Evolutionary conservation across 257 asterid genomes (phyloP), one percentile per base, ranked within the genome.

Genomic region (Haberlea rhodopensis): DNA sequence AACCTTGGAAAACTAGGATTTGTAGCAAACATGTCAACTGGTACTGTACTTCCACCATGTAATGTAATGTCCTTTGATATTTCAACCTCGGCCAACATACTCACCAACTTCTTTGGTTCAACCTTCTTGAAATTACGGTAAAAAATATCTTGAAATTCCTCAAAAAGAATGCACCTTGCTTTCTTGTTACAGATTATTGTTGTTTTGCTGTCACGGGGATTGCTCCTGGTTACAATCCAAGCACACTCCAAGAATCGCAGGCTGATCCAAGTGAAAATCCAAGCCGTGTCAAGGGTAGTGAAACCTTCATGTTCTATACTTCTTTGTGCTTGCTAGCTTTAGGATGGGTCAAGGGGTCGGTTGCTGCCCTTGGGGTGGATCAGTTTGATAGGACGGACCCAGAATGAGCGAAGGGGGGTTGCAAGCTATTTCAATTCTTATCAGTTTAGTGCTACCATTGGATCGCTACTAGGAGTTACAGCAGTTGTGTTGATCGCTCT

Each of bases 311-410:
- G 80, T 82, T 85, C 26, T 80, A 80, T 24, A 22, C 70, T 8
- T 83, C 84, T 49, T 37, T 80, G 11, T 75, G 76, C 48, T 62
- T 81, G 40, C 57, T 82, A 43, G 92, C 81, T n/a, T 53, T 80
- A 27, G 92, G 92, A 3, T 76, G 91, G 21, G 86, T 82, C 0
- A 80, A 81, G 53, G 91, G 88, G 9, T 79, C 85, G 0, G 16
- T 78, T 11, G 75, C 85, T 57, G 82, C 88, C 29, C 75, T 80
- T 19, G 86, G 87, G 1, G 91, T 85, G 1, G 88, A 82, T 53
- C 91, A n/a, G n/a, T n/a, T n/a, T n/a, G n/a, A n/a, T n/a, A n/a
- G 48, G 48, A 40, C 48, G 18, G 48, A 40, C n/a, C n/a, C n/a
- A n/a, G n/a, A n/a, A n/a, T n/a, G n/a, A n/a, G n/a, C n/a, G n/a